Evolutionary conservation across 2,329 filamentous ascomycete species (phyloP), one percentile per base, ranked within the genome.

Genomic region (Diatrype stigma): DNA sequence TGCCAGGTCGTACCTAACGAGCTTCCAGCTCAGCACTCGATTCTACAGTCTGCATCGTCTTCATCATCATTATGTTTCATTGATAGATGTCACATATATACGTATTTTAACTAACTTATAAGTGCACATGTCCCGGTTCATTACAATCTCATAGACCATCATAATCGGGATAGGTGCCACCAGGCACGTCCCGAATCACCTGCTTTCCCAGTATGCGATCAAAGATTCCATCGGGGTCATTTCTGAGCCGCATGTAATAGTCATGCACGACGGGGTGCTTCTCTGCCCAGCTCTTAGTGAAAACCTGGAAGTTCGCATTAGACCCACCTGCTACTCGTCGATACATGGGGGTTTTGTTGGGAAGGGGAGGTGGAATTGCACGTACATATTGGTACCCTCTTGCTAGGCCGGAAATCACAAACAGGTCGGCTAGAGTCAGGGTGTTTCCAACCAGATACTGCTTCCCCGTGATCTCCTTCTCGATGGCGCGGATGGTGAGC

Each of bases 351-450:
- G n/a, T n/a, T n/a, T n/a, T n/a, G n/a, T n/a, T n/a, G n/a, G n/a
- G n/a, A n/a, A 34, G 30, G 30, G 16, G 34, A 37, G n/a, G 34
- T 30, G 26, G 26, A 10, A 10, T 30, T 30, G 10, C 26, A 46
- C 51, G 30, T 47, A 58, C 56, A 53, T 54, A 58, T 52, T 58
- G 56, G 46, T 58, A 58, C 7, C 56, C 56, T 30, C 56, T 49
- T 6, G 56, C 56, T 12, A 58, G 45, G 22, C 54, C 56, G 22
- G 56, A 55, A 46, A 58, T 38, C 17, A 60, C 53, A 47, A 60
- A 60, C 21, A 58, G 46, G 49, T 58, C 56, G 11, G 56, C 56
- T 23, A 59, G 40, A 16, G 56, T 58, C 17, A 58, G 42, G 14
- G 14, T 30, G 42, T 54, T 49, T 2, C 56, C 56, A 22, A 59